Percentiles rank a stretch among this genome's conserved stretches.
Conservation (phyloP, 1,139 yeast species). For the Lodderomyces elongisporus region DNA sequence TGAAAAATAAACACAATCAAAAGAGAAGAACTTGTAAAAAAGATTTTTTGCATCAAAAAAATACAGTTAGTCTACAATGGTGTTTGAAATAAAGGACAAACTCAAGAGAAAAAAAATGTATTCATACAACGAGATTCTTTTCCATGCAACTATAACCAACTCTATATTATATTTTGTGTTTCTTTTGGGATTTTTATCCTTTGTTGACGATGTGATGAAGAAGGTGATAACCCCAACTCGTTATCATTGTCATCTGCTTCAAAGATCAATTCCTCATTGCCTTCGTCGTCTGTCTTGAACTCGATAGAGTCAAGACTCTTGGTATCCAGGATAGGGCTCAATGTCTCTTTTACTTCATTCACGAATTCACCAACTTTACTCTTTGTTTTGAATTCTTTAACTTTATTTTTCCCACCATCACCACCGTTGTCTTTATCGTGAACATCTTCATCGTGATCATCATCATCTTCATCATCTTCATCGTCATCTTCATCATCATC, state of each 20-base stretch:
- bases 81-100: no score
- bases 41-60: no score
- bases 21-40: no score
- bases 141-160: no score
- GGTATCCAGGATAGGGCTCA: background rate
- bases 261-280: constrained; percentile 34
- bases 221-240: constrained; percentile 1
- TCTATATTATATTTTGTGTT: constrained; percentile 13
- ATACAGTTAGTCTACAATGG: no score
- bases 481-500: constrained; percentile 12
- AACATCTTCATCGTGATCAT: constrained; percentile 25
- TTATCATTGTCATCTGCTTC: constrained; percentile 17
- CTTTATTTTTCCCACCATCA: constrained; percentile 10
- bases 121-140: no score
- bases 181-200: constrained; percentile 15
- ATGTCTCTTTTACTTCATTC: background rate
- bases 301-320: background rate
- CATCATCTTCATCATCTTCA: constrained; percentile 25
- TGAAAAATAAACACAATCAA: no score
- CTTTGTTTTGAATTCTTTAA: no score
- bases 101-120: no score
- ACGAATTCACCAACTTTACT: no score
- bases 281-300: constrained; percentile 7
- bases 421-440: constrained; percentile 21
- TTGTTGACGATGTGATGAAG: constrained; percentile 12